Conservation (phyloP, 208 protist genomes). For the Perkinsela sp. region DNA sequence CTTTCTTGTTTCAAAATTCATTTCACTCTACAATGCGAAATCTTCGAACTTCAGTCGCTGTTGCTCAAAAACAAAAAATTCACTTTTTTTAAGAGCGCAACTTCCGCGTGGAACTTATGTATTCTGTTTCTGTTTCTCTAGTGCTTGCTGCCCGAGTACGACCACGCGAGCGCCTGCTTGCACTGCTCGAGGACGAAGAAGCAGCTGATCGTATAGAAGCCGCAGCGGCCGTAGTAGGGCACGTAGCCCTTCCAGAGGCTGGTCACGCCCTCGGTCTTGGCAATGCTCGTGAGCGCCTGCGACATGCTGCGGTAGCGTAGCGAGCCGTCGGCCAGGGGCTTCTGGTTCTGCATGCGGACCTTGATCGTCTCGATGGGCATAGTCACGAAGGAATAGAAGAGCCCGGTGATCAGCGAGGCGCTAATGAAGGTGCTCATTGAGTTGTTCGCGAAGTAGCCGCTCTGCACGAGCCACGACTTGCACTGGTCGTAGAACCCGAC, state of each 20-base stretch:
- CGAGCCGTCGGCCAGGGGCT: constrained; percentile 9
- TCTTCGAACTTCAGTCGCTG: too few relatives aligned
- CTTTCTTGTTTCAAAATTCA: too few relatives aligned
- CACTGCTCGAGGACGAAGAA: constrained; percentile 63
- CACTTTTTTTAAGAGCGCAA: too few relatives aligned
- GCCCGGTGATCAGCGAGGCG: constrained; percentile 17
- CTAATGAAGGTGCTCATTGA: constrained; percentile 40
- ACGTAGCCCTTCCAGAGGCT: constrained; percentile 49
- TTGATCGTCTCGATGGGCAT: constrained; percentile 64
- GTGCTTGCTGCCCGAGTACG: too few relatives aligned
- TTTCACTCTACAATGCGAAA: too few relatives aligned
- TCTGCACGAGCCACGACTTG: constrained; percentile 14
- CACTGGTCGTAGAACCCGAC: constrained; percentile 70
- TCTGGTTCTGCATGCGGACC: constrained; percentile 55
- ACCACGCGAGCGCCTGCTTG: constrained; percentile 6
- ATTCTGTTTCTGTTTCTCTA: too few relatives aligned
- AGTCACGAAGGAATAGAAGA: constrained; percentile 48
- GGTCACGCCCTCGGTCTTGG: constrained; percentile 30
- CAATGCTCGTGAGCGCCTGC: constrained; percentile 36
- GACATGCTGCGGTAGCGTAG: constrained; percentile 27
- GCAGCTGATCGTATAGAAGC: constrained; percentile 49
- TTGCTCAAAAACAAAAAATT: too few relatives aligned
- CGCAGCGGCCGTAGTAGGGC: constrained; percentile 57
- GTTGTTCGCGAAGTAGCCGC: constrained; percentile 18
- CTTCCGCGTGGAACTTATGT: too few relatives aligned